Percentiles rank a stretch among this genome's conserved stretches.
These are phyloP conservation scores for Penicillium macrosclerotiorum DNA, from an alignment of 495 filamentous ascomycete species.

Conservation along the genomic window DNA sequence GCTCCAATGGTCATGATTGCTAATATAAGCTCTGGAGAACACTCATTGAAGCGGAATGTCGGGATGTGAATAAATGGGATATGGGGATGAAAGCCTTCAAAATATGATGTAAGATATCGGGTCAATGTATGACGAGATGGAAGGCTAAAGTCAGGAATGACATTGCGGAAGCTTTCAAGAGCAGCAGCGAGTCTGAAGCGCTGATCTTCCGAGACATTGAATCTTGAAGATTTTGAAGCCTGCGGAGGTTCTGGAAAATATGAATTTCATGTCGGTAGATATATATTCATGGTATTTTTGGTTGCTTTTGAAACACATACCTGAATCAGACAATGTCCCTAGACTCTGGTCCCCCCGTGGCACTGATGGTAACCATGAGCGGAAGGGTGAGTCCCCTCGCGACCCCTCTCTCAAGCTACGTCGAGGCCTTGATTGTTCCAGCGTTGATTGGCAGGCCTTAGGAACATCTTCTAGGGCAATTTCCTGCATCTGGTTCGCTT, in stretches of 20 bases:
- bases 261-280: not conserved
- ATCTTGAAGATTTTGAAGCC: conserved; percentile 20
- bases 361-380: conserved; percentile 42
- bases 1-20: conserved; percentile 37
- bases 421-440: conserved; percentile 22
- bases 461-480: conserved; percentile 22
- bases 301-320: conserved; percentile 13
- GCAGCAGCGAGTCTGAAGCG: conserved; percentile 34
- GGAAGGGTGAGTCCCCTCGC: conserved; percentile 39
- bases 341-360: conserved; percentile 38
- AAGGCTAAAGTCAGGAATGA: conserved; percentile 37
- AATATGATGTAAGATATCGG: conserved; percentile 38
- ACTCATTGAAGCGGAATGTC: conserved; percentile 35
- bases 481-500: conserved; percentile 28
- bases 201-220: conserved; percentile 39
- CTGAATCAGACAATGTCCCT: conserved; percentile 33
- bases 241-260: conserved; percentile 29
- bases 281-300: not conserved
- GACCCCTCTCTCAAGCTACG: conserved; percentile 24
- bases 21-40: conserved; percentile 30
- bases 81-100: conserved; percentile 38
- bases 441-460: conserved; percentile 13
- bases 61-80: conserved; percentile 38
- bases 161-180: conserved; percentile 36
- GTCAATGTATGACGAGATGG: conserved; percentile 40